Evolutionary conservation across 2,329 filamentous ascomycete species (phyloP), one percentile per base, ranked within the genome.

Genomic region (Boeremia exigua): DNA sequence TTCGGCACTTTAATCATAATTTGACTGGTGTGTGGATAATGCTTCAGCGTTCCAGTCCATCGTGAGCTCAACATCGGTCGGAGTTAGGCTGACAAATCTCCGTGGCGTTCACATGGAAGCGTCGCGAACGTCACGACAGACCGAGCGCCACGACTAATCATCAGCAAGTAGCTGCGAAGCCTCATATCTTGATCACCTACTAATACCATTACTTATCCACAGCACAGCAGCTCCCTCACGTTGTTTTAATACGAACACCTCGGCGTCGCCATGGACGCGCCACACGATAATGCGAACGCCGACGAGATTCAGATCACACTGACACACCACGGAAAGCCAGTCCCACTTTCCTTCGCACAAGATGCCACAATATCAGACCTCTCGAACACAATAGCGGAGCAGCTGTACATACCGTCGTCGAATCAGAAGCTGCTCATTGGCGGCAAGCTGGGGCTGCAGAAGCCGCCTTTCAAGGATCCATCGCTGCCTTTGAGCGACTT

Each of bases 371-470:
- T 87, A 29, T 67, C 75, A 42, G 78, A 89, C 65, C 83, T 91
- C 33, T 87, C 86, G 39, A 72, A 80, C 45, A 78, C 82, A 58
- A 84, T 91, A 62, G 79, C 83, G 53, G 71, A 77, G 38, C 72
- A 75, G 3, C 80, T 90, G 48, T 81, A 80, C 45, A 85, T 91
- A 49, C 87, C 88, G 0, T 73, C 77, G 0, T 71, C 79, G 9
- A 86, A 90, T 73, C 88, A 91, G 68, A 91, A 91, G 71, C 82
- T 89, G 70, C 76, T 82, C 58, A 80, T 91, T 61, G 81, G 86
- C 12, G 81, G 87, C 37, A 89, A 88, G 68, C 78, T 84, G 7
- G 87, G 87, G 27, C 78, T 90, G 1, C 80, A 89, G 25, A 88
- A 86, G 61, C 78, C 81, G 0, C 87, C 88, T 0, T 87, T 88